phyloP scores from a whole-genome alignment of 2,329 filamentous ascomycete genomes.

The Cryphonectria nitschkei region DNA sequence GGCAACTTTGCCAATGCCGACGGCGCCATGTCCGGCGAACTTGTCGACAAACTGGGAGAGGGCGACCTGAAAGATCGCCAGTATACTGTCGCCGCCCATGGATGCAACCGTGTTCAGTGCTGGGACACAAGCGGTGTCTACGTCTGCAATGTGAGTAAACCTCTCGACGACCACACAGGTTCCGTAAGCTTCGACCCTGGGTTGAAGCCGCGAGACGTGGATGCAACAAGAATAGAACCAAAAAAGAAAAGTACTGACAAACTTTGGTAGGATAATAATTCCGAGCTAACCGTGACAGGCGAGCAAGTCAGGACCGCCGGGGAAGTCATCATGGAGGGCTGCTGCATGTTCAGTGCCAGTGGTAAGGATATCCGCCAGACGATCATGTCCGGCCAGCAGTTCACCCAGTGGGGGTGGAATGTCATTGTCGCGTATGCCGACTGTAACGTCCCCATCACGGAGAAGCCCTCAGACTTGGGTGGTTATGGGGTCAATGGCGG shows the following conservation, averaged over 20 bases:
- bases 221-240: not conserved
- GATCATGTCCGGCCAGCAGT: conserved; percentile 22
- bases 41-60: conserved; percentile 4
- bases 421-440: conserved; percentile 16
- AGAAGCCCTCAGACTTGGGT: conserved; percentile 9
- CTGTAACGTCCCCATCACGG: conserved; percentile 6
- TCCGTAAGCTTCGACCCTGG: not conserved
- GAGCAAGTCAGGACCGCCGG: not conserved
- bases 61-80: not conserved
- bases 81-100: not conserved
- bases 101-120: conserved; percentile 21
- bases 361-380: not conserved
- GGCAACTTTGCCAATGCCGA: conserved; percentile 19
- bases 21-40: not conserved
- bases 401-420: conserved; percentile 26
- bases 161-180: not conserved
- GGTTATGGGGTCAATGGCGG: conserved; percentile 16
- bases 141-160: conserved; percentile 23
- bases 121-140: conserved; percentile 24
- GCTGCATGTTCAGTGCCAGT: conserved; percentile 12
- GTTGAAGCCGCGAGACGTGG: no score
- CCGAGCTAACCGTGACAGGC: conserved; percentile 8
- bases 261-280: conserved; percentile 8
- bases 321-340: not conserved
- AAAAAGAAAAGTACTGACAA: not conserved